Conservation (phyloP, 768 basidiomycete species). For the Boletus pseudopeckii region DNA sequence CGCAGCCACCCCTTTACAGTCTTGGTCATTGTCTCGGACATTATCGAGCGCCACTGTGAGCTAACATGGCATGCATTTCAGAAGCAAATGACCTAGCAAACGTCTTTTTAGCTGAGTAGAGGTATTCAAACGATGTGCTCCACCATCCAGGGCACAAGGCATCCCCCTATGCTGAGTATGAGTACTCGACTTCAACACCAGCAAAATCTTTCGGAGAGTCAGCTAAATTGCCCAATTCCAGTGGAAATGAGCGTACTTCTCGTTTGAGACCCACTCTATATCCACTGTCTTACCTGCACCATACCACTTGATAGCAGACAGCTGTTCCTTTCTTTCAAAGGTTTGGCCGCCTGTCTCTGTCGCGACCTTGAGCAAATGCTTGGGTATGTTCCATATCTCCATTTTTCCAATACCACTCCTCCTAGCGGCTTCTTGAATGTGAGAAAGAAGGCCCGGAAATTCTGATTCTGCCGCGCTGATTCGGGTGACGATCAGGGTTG, state of each 20-base stretch:
- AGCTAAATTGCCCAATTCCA: background rate
- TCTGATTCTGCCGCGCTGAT: conserved; percentile 30
- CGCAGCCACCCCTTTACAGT: too few species aligned
- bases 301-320: conserved; percentile 51
- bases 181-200: conserved; percentile 34
- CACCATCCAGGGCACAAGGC: too few species aligned
- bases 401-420: conserved; percentile 35
- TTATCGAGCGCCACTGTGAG: too few species aligned
- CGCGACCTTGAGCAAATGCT: conserved; percentile 29
- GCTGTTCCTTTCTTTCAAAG: conserved; percentile 35
- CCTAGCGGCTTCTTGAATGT: conserved; percentile 35
- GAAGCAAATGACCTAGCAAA: background rate
- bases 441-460: conserved; percentile 36
- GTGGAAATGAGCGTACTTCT: conserved; percentile 35
- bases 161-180: background rate
- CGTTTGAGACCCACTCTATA: conserved; percentile 47
- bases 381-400: conserved; percentile 48
- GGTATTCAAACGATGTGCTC: background rate
- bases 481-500: conserved; percentile 44
- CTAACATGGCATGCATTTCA: background rate
- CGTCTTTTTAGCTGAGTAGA: background rate
- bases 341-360: conserved; percentile 32
- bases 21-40: too few species aligned
- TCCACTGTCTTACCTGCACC: conserved; percentile 32
- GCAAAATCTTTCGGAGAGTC: conserved; percentile 32